These are phyloP conservation scores for Cokeromyces recurvatus DNA, from an alignment of 371 early-diverging fungal species.

Conservation along the genomic window DNA sequence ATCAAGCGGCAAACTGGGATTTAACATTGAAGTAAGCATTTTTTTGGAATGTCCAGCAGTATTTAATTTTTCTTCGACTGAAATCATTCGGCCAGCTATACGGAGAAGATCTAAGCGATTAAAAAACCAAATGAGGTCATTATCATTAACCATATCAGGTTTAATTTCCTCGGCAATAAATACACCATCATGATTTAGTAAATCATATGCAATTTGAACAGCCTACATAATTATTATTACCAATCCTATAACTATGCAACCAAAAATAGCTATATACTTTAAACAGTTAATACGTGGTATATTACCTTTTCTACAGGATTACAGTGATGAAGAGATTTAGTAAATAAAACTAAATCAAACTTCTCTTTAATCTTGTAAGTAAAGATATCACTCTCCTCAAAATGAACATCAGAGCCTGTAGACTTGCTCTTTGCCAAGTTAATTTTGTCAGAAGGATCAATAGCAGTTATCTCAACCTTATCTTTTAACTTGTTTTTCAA, in stretches of 20 bases:
- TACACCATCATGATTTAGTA: slow-evolving; percentile 20
- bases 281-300: no score
- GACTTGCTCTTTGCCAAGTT: slow-evolving; percentile 1
- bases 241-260: no score
- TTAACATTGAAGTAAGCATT: slow-evolving; percentile 1
- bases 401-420: slow-evolving; percentile 3
- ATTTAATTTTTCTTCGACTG: slow-evolving; percentile 1
- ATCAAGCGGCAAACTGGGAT: slow-evolving; percentile 1
- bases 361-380: slow-evolving; percentile 1
- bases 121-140: slow-evolving; percentile 14
- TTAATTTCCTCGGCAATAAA: slow-evolving; percentile 29
- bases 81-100: neutral
- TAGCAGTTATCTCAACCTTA: slow-evolving; percentile 16
- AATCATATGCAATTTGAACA: slow-evolving; percentile 12
- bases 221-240: slow-evolving; percentile 12
- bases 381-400: slow-evolving; percentile 11
- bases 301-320: slow-evolving; percentile 25
- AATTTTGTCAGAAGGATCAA: slow-evolving; percentile 27
- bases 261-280: no score
- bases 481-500: slow-evolving; percentile 15
- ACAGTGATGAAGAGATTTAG: slow-evolving; percentile 38
- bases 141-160: slow-evolving; percentile 3
- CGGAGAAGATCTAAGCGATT: slow-evolving; percentile 26
- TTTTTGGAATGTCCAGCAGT: slow-evolving; percentile 1
- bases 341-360: slow-evolving; percentile 29